Base-by-base conservation (phyloP, 73 alveolate genomes). In the Paramecium biaurelia region DNA sequence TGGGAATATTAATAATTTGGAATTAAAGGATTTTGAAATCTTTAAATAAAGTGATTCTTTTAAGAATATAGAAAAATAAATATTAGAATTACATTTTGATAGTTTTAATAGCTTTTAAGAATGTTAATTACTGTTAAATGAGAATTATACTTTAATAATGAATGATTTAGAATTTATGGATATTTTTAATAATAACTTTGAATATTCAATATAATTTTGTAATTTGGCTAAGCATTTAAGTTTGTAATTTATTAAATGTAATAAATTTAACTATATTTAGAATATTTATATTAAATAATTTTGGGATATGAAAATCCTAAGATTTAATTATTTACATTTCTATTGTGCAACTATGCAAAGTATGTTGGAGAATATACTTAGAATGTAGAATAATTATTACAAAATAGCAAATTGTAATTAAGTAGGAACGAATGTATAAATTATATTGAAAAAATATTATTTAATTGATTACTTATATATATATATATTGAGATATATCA, bases 231-330 rank as follows among this genome's bases (percentile, higher is more conserved):
- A 34, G 32, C 28, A 74, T 74, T 74, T 74, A n/a, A 23, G 57
- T 41, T n/a, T 74, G 37, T 10, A 74, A 12, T 74, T 74, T 41
- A 74, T 74, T 2, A 74, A 37, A 74, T n/a, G 87, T 74, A 74
- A 74, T 74, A 18, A 28, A 74, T 74, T 30, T 6, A 14, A 34
- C 10, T 37, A 15, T 30, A 28, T 37, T 34, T 74, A 74, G 87
- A 28, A 34, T 74, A 37, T 41, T 41, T 74, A 41, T 74, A 74
- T 37, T 34, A 74, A 37, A 37, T 37, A 32, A 41, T 74, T 28
- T 74, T 74, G 45, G 87, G 59, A 10, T 74, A 41, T 74, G 87
- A 34, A 74, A 74, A 74, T 37, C 47, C 84, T 30, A 63, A 63
- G 47, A 63, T 63, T 12, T 14, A 63, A 24, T 32, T 63, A 5